These are phyloP conservation scores for Populus nigra DNA, from an alignment of 345 rosid species.

Conservation along the genomic window DNA sequence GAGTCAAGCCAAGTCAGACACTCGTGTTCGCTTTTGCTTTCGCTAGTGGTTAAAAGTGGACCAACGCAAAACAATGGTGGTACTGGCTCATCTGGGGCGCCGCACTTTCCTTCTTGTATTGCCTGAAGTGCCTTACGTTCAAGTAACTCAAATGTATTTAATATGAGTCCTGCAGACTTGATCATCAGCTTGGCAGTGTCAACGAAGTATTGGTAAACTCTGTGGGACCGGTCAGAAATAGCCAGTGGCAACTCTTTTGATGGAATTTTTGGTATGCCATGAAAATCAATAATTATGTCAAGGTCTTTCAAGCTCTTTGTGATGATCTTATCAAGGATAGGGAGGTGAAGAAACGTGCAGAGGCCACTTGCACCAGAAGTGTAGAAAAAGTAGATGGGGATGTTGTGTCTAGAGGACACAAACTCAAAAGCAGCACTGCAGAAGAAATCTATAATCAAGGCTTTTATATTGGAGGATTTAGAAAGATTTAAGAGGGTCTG, in stretches of 20 bases:
- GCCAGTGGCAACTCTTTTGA: conserved; percentile 27
- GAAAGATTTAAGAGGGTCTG: conserved; percentile 38
- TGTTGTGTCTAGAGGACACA: conserved; percentile 26
- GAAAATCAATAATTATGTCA: conserved; percentile 27
- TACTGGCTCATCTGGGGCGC: not conserved
- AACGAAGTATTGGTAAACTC: conserved; percentile 26
- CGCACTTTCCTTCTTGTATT: conserved; percentile 27
- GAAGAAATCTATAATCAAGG: conserved; percentile 49
- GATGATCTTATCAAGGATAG: conserved; percentile 33
- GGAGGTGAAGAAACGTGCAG: conserved; percentile 26
- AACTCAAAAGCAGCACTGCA: conserved; percentile 34
- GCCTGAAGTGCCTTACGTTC: conserved; percentile 28
- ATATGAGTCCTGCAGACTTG: conserved; percentile 32
- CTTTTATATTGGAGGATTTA: conserved; percentile 20
- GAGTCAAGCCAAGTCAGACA: conserved; percentile 40
- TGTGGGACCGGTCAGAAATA: conserved; percentile 29
- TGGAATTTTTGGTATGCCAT: conserved; percentile 41
- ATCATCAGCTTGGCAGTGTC: conserved; percentile 11
- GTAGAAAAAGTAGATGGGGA: conserved; percentile 47
- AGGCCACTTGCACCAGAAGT: conserved; percentile 45
- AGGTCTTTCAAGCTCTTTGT: conserved; percentile 39
- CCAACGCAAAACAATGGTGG: conserved; percentile 43
- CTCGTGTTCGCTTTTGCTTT: conserved; percentile 1
- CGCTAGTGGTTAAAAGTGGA: conserved; percentile 11
- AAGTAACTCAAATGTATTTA: conserved; percentile 33